Evolutionary conservation across 495 filamentous ascomycete species (phyloP).

Genomic region (Echria macrotheca): DNA sequence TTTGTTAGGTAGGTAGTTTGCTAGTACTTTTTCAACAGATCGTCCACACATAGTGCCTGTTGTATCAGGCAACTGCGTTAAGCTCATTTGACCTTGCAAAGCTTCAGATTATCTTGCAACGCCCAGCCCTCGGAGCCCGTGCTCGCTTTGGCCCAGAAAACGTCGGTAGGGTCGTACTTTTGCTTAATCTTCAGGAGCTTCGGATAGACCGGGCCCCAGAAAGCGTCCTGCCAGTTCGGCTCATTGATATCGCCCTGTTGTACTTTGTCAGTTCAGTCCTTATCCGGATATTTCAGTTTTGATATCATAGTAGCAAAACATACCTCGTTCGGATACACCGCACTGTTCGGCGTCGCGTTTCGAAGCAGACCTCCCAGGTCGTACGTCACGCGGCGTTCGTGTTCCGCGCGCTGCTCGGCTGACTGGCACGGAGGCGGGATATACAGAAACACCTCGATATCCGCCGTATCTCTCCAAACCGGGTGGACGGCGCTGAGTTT

Average conservation of each 20-base stretch:
- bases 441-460: constrained; percentile 12
- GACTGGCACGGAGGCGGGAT: constrained; percentile 3
- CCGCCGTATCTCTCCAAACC: constrained; percentile 34
- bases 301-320: background rate
- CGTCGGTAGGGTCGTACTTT: constrained; percentile 25
- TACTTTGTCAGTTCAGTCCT: background rate
- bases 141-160: constrained; percentile 19
- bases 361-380: constrained; percentile 14
- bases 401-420: constrained; percentile 5
- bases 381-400: background rate
- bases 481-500: constrained; percentile 43
- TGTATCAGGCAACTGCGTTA: too few species aligned
- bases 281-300: background rate
- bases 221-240: constrained; percentile 29
- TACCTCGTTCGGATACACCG: constrained; percentile 38
- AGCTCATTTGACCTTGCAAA: constrained; percentile 19
- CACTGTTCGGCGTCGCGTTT: constrained; percentile 21
- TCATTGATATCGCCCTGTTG: constrained; percentile 36
- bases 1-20: too few species aligned
- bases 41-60: too few species aligned
- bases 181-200: constrained; percentile 25
- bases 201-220: constrained; percentile 28
- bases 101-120: constrained; percentile 10
- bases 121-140: constrained; percentile 17
- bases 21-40: too few species aligned